Percentiles rank a stretch among this genome's conserved stretches.
These are phyloP conservation scores for Salix caprea DNA, from an alignment of 345 rosid species.

Conservation along the genomic window DNA sequence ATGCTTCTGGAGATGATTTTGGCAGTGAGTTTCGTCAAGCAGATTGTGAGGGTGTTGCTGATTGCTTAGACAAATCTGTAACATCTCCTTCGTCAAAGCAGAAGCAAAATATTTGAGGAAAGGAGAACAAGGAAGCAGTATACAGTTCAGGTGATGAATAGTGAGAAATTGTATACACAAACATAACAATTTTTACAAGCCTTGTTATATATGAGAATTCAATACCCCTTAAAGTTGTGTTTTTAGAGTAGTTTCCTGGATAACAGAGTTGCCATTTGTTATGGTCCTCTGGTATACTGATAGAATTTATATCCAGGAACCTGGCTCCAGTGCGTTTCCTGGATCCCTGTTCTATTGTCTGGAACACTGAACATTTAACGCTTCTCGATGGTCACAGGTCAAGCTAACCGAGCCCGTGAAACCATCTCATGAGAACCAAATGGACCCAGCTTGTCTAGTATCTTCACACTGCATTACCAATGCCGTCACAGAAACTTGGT, in stretches of 20 bases:
- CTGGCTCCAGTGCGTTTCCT: neutral
- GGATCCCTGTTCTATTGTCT: neutral
- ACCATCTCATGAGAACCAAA: neutral
- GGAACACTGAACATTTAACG: neutral
- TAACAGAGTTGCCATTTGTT: neutral
- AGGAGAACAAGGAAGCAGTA: neutral
- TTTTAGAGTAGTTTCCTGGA: neutral
- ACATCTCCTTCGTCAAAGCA: slow-evolving; percentile 20
- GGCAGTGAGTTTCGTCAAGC: slow-evolving; percentile 48
- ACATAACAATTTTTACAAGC: neutral
- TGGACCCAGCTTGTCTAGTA: neutral
- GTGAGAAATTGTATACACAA: neutral
- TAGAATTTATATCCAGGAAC: neutral
- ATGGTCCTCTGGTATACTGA: neutral
- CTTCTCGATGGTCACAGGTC: neutral
- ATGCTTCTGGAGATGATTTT: slow-evolving; percentile 32
- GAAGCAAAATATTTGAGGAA: neutral
- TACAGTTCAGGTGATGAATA: neutral
- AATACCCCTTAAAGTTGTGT: neutral
- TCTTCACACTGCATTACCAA: neutral
- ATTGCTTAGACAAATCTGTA: slow-evolving; percentile 70
- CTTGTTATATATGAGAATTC: neutral
- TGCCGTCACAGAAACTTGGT: neutral
- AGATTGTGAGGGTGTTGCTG: slow-evolving; percentile 83
- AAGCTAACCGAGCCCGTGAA: neutral